Conservation (phyloP, 176 grass and related monocot species). For the Raddia guianensis region DNA sequence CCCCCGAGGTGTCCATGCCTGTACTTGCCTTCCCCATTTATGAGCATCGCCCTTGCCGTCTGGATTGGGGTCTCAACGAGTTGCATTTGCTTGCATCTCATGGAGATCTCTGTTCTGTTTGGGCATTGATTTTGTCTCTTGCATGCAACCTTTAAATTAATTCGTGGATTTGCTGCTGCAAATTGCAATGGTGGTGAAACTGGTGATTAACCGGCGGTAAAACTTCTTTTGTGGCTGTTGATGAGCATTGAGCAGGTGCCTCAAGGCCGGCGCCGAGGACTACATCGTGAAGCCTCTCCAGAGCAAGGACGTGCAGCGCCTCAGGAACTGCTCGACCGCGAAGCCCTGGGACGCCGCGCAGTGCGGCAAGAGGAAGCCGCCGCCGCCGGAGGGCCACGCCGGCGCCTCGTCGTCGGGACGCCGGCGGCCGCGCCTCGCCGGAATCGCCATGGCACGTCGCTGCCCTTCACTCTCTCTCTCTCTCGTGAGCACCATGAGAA, state of each 20-base stretch:
- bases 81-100: neutral
- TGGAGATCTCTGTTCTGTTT: conserved; percentile 25
- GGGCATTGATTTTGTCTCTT: conserved; percentile 29
- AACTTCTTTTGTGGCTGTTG: too few relatives aligned
- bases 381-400: neutral
- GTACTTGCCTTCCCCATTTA: conserved; percentile 20
- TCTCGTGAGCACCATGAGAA: neutral
- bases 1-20: neutral
- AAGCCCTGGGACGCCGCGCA: neutral
- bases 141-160: neutral
- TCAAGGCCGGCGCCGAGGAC: conserved; percentile 78
- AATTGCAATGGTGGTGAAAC: too few relatives aligned
- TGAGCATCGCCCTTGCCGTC: too few relatives aligned
- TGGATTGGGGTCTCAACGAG: too few relatives aligned
- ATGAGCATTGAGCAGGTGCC: conserved; percentile 56
- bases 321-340: conserved; percentile 62
- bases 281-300: conserved; percentile 89
- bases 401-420: conserved; percentile 31
- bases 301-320: conserved; percentile 75
- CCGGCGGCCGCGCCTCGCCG: conserved; percentile 50
- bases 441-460: conserved; percentile 62
- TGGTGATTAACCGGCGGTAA: too few relatives aligned
- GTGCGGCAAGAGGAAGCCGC: conserved; percentile 43
- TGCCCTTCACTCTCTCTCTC: neutral
- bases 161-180: neutral